Base-by-base conservation (phyloP, 2,329 filamentous ascomycete species). In the Xylariaceae sp. region DNA sequence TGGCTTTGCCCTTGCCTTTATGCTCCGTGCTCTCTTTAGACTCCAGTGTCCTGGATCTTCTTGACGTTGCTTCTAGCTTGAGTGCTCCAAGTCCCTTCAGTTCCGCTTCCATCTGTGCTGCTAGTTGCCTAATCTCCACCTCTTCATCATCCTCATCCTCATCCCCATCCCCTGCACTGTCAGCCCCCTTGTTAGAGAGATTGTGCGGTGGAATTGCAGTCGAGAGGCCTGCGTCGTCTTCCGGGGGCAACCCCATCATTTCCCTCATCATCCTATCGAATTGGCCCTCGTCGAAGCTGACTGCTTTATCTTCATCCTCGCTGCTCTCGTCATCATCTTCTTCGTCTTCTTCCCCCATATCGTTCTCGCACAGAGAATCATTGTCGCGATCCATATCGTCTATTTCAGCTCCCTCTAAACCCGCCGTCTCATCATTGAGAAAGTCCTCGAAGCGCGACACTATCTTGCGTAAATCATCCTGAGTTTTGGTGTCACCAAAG, bases 391-490 rank as follows among this genome's bases (percentile, higher is more conserved):
- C 87, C 78, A 89, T 88, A 9, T 88, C 86, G 56, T 80, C 76
- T 12, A 89, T 70, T 55, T 89, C 84, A 0, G 86, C 88, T 0
- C 91, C 92, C 44, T 95, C 91, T 5, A 85, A 69, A 1, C 88
- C 92, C 0, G 91, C 90, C 43, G 80, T 80, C 10, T 95, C 88
- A 63, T 97, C 89, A 52, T 95, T 89, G 43, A 99, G 72, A 63
- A 99, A 97, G 12, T 87, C 78, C 66, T 96, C 91, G 65, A 99
- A 97, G n/a, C 90, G 83, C 44, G 88, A 87, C 0, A 99, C 94
- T 68, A 97, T 96, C 66, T 92, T 92, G 50, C 87, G 85, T 19
- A 99, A 75, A 67, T 96, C 87, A 4, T 84, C 83, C 65, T 92
- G 85, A 0, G 85, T 81, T 21, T 76, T 76, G 4, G 80, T 74